These are phyloP conservation scores for Aspergillus unguis DNA, from an alignment of 2,329 filamentous ascomycete genomes.

Conservation along the genomic window DNA sequence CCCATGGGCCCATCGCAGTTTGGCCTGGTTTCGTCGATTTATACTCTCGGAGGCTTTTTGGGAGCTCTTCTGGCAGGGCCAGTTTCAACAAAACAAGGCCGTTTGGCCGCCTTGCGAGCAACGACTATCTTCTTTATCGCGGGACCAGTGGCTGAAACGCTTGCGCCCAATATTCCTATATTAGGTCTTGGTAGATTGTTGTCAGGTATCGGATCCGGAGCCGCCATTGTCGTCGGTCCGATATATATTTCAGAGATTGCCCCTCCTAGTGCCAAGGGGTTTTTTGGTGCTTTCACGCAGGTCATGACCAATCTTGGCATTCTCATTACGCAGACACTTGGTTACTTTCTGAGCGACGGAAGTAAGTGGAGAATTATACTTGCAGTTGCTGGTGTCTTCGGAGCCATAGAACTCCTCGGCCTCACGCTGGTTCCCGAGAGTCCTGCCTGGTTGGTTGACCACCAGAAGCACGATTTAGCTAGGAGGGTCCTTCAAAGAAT, in stretches of 20 bases:
- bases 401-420: slow-evolving; percentile 63
- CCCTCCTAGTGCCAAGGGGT: slow-evolving; percentile 68
- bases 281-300: slow-evolving; percentile 80
- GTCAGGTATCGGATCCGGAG: slow-evolving; percentile 79
- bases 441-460: slow-evolving; percentile 75
- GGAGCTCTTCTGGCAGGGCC: slow-evolving; percentile 80
- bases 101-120: slow-evolving; percentile 71
- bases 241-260: slow-evolving; percentile 93
- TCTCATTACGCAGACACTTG: slow-evolving; percentile 74
- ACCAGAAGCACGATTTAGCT: slow-evolving; percentile 60
- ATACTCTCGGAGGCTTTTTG: slow-evolving; percentile 81
- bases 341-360: slow-evolving; percentile 80
- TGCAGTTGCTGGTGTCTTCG: slow-evolving; percentile 67
- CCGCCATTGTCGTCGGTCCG: slow-evolving; percentile 86
- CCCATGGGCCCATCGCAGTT: slow-evolving; percentile 80
- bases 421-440: slow-evolving; percentile 81
- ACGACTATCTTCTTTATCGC: slow-evolving; percentile 72
- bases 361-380: slow-evolving; percentile 82
- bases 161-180: slow-evolving; percentile 63
- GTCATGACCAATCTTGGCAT: slow-evolving; percentile 93
- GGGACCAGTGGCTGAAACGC: slow-evolving; percentile 72
- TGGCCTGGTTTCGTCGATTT: slow-evolving; percentile 83
- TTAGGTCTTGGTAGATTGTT: slow-evolving; percentile 74
- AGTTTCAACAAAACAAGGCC: slow-evolving; percentile 71
- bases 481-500: slow-evolving; percentile 69